Evolutionary conservation across 768 basidiomycete species (phyloP).

Genomic region (Suillus luteus): DNA sequence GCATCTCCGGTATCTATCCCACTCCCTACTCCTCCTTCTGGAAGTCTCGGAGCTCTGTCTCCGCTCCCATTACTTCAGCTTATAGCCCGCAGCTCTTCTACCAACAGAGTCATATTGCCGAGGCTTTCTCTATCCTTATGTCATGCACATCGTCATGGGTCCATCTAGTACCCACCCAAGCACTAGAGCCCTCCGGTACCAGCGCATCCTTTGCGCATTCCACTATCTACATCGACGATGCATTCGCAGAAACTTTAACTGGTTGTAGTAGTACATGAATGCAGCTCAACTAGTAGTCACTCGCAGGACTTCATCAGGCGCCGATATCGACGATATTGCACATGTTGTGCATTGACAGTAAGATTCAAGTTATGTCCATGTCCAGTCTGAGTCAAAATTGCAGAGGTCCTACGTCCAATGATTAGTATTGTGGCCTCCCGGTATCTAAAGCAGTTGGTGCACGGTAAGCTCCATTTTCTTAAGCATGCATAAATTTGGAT

Average conservation of each 20-base stretch:
- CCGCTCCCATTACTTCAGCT: background rate
- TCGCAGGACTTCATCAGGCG: slow-evolving; percentile 1
- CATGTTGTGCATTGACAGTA: background rate
- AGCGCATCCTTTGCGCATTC: slow-evolving; percentile 11
- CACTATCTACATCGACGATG: background rate
- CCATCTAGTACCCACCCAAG: background rate
- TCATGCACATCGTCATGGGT: background rate
- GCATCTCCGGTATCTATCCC: too few species aligned
- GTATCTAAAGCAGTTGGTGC: too few species aligned
- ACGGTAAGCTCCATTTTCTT: too few species aligned
- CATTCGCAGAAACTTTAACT: background rate
- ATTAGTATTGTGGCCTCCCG: too few species aligned
- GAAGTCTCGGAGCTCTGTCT: background rate
- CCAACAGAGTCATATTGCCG: too few species aligned
- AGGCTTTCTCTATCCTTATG: background rate
- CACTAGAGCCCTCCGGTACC: background rate
- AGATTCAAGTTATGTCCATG: background rate
- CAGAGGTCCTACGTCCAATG: too few species aligned
- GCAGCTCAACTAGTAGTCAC: slow-evolving; percentile 10
- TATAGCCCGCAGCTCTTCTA: background rate
- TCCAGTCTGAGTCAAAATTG: too few species aligned
- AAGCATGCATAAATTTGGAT: too few species aligned
- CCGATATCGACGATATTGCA: background rate
- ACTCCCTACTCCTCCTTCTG: background rate
- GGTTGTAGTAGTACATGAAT: slow-evolving; percentile 14